Percentiles rank a stretch among this genome's conserved stretches.
phyloP scores from a whole-genome alignment of 164 flowering plant species.

The Platanus orientalis region DNA sequence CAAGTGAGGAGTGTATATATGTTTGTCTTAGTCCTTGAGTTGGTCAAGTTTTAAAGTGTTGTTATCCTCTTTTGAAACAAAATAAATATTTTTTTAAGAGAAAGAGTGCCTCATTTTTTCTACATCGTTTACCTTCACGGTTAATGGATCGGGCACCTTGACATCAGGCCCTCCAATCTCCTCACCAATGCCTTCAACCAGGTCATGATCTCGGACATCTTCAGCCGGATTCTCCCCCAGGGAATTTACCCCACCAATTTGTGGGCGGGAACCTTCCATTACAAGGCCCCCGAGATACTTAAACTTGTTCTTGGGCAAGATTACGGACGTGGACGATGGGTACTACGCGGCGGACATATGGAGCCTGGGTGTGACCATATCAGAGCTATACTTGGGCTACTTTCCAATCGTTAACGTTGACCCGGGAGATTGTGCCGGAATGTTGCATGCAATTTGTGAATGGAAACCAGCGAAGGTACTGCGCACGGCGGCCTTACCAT shows the following conservation, averaged over 20 bases:
- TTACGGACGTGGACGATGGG: slow-evolving; percentile 80
- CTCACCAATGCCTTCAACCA: slow-evolving; percentile 42
- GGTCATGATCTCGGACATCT: slow-evolving; percentile 85
- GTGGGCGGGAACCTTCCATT: slow-evolving; percentile 79
- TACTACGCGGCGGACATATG: slow-evolving; percentile 84
- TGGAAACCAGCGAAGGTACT: slow-evolving; percentile 83
- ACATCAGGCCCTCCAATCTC: slow-evolving; percentile 79
- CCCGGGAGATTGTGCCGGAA: slow-evolving; percentile 87
- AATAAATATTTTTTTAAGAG: too few species aligned
- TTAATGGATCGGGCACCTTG: slow-evolving; percentile 66
- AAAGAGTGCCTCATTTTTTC: too few species aligned
- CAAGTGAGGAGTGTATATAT: too few species aligned
- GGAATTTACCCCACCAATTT: slow-evolving; percentile 83
- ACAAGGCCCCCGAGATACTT: slow-evolving; percentile 93
- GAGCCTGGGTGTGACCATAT: slow-evolving; percentile 83
- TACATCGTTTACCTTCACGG: slow-evolving; percentile 63
- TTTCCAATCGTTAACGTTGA: slow-evolving; percentile 71
- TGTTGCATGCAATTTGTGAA: slow-evolving; percentile 82
- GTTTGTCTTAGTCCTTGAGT: too few species aligned
- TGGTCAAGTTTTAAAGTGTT: too few species aligned
- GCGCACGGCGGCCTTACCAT: slow-evolving; percentile 54
- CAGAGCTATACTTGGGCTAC: slow-evolving; percentile 76
- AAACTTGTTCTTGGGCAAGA: too few species aligned
- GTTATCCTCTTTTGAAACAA: too few species aligned
- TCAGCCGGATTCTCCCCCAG: slow-evolving; percentile 53